Evolutionary conservation across 148 eudicot genomes (phyloP).

Genomic region (Arbutus unedo): DNA sequence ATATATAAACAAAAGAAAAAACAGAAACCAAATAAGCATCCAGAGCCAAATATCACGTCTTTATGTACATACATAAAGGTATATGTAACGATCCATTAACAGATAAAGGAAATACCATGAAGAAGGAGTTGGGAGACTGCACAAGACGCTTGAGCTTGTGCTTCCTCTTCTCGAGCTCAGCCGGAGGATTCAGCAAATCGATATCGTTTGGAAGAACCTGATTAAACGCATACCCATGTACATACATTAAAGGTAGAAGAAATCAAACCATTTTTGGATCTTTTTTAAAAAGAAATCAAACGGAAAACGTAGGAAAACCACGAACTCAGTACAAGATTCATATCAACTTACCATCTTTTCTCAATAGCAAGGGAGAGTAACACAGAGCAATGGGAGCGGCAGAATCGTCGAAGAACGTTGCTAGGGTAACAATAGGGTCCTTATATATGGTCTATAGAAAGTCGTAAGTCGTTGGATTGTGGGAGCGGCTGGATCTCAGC

Average conservation of each 20-base stretch:
- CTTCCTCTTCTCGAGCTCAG: slow-evolving; percentile 30
- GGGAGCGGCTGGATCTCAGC: not conserved
- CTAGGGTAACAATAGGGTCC: not conserved
- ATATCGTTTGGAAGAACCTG: slow-evolving; percentile 29
- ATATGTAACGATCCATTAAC: not conserved
- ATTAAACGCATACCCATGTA: not conserved
- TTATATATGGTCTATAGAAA: not conserved
- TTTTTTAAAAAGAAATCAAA: no score
- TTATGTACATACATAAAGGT: no score
- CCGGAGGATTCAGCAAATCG: slow-evolving; percentile 28
- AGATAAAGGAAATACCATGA: slow-evolving; percentile 17
- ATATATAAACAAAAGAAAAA: not conserved
- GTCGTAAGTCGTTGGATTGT: not conserved
- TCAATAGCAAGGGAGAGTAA: not conserved
- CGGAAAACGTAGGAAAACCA: not conserved
- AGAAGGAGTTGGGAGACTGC: slow-evolving; percentile 31
- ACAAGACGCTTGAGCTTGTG: slow-evolving; percentile 32
- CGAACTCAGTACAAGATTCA: not conserved
- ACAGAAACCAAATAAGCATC: not conserved
- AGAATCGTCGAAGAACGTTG: no score
- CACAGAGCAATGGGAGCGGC: not conserved
- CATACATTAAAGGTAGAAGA: not conserved
- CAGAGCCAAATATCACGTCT: not conserved
- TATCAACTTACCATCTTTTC: not conserved
- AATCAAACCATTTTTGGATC: not conserved